A percentile compares a stretch with the other conserved stretches of the same genome.
Evolutionary conservation across 2,329 filamentous ascomycete species (phyloP).

Genomic region (Karstenula rhodostoma): DNA sequence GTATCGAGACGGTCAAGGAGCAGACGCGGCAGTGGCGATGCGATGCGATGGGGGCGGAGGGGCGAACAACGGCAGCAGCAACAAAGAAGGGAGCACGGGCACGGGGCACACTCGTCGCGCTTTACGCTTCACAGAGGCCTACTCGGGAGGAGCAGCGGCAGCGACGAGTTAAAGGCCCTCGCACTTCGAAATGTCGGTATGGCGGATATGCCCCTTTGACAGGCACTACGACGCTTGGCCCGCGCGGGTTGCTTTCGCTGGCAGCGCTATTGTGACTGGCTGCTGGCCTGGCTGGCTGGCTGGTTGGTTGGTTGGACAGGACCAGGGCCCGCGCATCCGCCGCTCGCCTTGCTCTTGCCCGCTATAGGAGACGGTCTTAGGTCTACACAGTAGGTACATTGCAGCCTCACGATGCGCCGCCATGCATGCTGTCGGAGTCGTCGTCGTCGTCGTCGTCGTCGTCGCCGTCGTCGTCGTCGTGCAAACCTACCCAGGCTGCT

Average conservation of each 20-base stretch:
- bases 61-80: constrained; percentile 22
- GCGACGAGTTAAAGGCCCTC: constrained; percentile 11
- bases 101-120: constrained; percentile 28
- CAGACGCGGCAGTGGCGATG: constrained; percentile 7
- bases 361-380: background rate
- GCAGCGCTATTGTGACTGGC: too few relatives aligned
- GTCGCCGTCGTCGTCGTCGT: too few relatives aligned
- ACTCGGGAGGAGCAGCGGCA: background rate
- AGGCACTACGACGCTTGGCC: constrained; percentile 23
- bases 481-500: too few relatives aligned
- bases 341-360: background rate
- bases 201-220: constrained; percentile 40
- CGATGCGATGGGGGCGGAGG: background rate
- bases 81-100: constrained; percentile 25
- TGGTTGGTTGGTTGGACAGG: constrained; percentile 12
- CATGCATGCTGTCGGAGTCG: background rate
- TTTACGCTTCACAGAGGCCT: constrained; percentile 34
- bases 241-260: constrained; percentile 23
- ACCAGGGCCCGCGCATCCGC: constrained; percentile 3
- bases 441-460: too few relatives aligned
- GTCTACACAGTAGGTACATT: background rate
- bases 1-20: constrained; percentile 11
- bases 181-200: constrained; percentile 34
- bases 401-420: constrained; percentile 12
- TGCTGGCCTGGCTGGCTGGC: constrained; percentile 9